These are phyloP conservation scores for Dactylis glomerata DNA, from an alignment of 176 grass and related monocot species.

Conservation along the genomic window DNA sequence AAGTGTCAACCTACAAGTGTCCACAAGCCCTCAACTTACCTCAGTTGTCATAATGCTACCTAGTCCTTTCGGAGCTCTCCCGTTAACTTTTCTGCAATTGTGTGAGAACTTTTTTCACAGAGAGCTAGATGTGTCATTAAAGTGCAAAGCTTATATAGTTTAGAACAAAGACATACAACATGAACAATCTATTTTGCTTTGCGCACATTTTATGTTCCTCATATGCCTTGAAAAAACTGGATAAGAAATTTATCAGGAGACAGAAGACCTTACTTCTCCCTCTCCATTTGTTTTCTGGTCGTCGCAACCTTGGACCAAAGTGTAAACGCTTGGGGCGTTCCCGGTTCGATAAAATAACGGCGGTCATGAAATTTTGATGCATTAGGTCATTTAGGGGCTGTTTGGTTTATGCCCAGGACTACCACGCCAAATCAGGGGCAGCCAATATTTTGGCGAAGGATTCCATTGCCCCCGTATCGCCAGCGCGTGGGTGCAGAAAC, in stretches of 20 bases:
- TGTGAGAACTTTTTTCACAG: background rate
- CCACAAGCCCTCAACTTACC: background rate
- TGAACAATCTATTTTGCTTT: too few species aligned
- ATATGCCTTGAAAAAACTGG: too few species aligned
- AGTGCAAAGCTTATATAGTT: too few species aligned
- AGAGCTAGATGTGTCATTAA: background rate
- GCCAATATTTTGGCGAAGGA: too few species aligned
- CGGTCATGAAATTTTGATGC: background rate
- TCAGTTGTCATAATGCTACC: background rate
- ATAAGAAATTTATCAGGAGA: too few species aligned
- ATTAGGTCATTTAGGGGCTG: background rate
- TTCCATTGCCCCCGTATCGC: too few species aligned
- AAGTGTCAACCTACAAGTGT: background rate
- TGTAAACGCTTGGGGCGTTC: background rate
- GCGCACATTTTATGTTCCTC: too few species aligned
- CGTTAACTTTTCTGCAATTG: background rate
- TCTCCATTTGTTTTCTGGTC: background rate
- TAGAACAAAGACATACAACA: too few species aligned
- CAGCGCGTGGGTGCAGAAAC: too few species aligned
- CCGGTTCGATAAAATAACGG: background rate
- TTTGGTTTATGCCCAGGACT: too few species aligned
- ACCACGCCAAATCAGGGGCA: too few species aligned
- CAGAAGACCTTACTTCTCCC: too few species aligned
- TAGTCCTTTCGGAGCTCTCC: background rate
- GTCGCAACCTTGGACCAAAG: background rate